A percentile compares a stretch with the other conserved stretches of the same genome.
Evolutionary conservation across 768 basidiomycete genomes (phyloP).

Genomic region (Rhodotorula sphaerocarpa): DNA sequence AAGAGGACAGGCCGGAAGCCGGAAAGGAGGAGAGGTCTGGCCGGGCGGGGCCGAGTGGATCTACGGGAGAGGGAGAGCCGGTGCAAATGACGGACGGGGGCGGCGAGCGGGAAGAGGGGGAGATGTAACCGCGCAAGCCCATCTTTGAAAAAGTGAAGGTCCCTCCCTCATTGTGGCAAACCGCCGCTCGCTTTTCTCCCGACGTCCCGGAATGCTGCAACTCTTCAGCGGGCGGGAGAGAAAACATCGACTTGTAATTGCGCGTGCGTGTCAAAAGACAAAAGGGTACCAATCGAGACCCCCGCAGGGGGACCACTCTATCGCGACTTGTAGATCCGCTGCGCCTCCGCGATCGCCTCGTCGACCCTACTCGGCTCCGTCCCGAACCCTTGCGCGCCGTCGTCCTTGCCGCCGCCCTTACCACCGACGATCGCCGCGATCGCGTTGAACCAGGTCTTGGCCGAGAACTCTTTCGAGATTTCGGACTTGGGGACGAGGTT

Average conservation of each 20-base stretch:
- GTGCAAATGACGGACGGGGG: background rate
- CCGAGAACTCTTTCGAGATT: constrained; percentile 57
- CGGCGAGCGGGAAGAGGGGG: background rate
- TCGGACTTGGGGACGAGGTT: constrained; percentile 69
- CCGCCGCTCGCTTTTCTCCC: too few species aligned
- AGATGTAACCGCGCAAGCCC: too few species aligned
- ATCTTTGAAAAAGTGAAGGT: too few species aligned
- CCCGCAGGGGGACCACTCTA: too few species aligned
- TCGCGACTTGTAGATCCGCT: constrained; percentile 8
- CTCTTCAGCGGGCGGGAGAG: too few species aligned
- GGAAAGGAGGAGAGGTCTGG: background rate
- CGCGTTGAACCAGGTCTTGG: constrained; percentile 74
- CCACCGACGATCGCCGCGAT: constrained; percentile 77
- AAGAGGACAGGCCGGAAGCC: background rate
- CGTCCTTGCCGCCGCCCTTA: constrained; percentile 96
- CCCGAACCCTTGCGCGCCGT: constrained; percentile 83
- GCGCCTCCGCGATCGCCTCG: constrained; percentile 50
- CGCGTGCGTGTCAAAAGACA: too few species aligned
- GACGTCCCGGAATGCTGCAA: too few species aligned
- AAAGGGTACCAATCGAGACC: too few species aligned
- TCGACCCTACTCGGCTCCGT: constrained; percentile 54
- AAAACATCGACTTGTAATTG: too few species aligned
- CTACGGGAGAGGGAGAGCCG: background rate
- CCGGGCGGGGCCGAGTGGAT: background rate
- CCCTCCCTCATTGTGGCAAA: too few species aligned